Evolutionary conservation across 2,329 filamentous ascomycete genomes (phyloP).

Genomic region (Aspergillus jensenii): DNA sequence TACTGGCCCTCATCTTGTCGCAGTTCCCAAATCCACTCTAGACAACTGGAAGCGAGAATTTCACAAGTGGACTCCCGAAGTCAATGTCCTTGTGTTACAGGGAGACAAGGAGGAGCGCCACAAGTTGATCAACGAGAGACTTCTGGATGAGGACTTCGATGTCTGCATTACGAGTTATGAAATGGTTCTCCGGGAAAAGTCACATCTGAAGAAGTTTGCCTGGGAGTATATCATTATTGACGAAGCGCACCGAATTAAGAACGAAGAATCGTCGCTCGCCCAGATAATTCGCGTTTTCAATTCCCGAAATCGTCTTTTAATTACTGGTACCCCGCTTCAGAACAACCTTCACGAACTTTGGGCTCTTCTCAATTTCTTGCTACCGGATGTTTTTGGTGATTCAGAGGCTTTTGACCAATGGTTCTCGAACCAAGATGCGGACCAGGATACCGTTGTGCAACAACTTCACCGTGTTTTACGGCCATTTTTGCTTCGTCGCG

Average conservation of each 20-base stretch:
- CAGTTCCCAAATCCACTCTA: conserved; percentile 92
- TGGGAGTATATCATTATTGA: conserved; percentile 99
- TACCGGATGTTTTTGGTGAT: conserved; percentile 98
- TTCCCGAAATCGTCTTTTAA: conserved; percentile 90
- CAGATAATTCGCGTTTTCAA: conserved; percentile 96
- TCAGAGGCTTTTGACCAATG: conserved; percentile 96
- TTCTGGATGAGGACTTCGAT: conserved; percentile 95
- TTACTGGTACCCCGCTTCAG: conserved; percentile 93
- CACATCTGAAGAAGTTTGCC: conserved; percentile 92
- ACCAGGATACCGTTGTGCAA: conserved; percentile 94
- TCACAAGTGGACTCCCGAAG: conserved; percentile 87
- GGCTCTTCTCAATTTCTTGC: conserved; percentile 93
- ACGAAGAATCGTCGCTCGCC: conserved; percentile 94
- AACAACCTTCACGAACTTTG: conserved; percentile 98
- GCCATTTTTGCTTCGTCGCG: conserved; percentile 90
- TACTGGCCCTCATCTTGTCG: conserved; percentile 85
- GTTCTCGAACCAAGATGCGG: conserved; percentile 87
- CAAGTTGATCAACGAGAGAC: conserved; percentile 80
- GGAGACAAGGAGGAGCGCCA: conserved; percentile 93
- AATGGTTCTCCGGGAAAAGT: conserved; percentile 95
- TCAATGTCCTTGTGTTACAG: conserved; percentile 90
- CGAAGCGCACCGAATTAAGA: conserved; percentile 98
- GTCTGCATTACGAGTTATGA: conserved; percentile 99
- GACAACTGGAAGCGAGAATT: conserved; percentile 99
- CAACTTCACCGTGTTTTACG: conserved; percentile 91